Conservation (phyloP, 352 stramenopile species). For the Pythium periplocum region DNA sequence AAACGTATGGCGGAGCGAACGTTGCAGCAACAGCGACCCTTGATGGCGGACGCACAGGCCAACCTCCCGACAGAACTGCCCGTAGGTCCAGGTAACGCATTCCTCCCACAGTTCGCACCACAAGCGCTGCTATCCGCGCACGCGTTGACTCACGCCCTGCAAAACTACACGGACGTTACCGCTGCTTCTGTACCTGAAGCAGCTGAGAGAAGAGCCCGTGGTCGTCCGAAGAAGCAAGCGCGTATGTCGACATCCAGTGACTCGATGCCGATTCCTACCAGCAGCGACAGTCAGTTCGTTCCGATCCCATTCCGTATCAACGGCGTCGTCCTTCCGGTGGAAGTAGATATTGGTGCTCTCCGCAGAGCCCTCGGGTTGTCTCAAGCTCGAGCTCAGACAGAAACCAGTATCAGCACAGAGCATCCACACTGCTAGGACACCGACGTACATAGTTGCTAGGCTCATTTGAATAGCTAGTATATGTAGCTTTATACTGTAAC, state of each 20-base stretch:
- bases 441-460: no score
- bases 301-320: conserved; percentile 73
- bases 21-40: conserved; percentile 18
- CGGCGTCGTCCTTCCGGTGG: conserved; percentile 58
- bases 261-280: neutral
- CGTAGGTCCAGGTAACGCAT: conserved; percentile 3
- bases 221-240: neutral
- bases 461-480: no score
- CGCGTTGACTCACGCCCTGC: conserved; percentile 10
- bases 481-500: no score
- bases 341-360: conserved; percentile 60
- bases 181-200: conserved; percentile 16
- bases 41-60: conserved; percentile 11
- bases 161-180: conserved; percentile 14
- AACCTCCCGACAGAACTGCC: neutral
- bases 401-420: conserved; percentile 1
- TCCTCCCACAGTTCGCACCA: conserved; percentile 1
- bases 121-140: neutral
- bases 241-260: neutral
- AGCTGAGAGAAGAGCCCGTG: neutral
- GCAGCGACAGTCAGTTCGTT: conserved; percentile 34
- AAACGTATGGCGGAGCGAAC: conserved; percentile 37
- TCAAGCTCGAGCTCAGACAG: neutral
- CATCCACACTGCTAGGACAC: no score
- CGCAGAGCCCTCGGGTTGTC: conserved; percentile 41